Conservation (phyloP, 2,329 filamentous ascomycete species). For the Cladosporium sp. region DNA sequence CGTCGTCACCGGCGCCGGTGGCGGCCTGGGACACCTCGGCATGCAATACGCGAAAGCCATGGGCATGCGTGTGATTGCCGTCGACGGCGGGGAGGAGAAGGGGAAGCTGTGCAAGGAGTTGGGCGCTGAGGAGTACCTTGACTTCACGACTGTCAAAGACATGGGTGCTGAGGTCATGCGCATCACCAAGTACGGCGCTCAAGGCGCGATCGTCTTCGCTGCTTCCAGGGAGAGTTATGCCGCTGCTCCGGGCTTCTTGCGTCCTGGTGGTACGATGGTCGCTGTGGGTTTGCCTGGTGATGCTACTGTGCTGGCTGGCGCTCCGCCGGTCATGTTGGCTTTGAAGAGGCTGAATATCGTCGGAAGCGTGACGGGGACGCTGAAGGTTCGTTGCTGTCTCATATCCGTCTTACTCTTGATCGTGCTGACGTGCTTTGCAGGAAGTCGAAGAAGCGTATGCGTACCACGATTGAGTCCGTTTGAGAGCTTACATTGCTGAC, state of each 20-base stretch:
- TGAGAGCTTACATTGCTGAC: no score
- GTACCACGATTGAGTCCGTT: not conserved
- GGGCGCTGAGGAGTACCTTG: slow-evolving; percentile 36
- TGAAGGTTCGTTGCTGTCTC: slow-evolving; percentile 28
- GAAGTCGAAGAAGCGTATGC: slow-evolving; percentile 42
- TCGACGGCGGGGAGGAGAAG: slow-evolving; percentile 37
- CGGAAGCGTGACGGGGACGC: slow-evolving; percentile 39
- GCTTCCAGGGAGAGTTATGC: slow-evolving; percentile 36
- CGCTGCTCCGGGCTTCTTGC: slow-evolving; percentile 29
- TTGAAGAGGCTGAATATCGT: slow-evolving; percentile 41
- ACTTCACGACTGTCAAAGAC: slow-evolving; percentile 33
- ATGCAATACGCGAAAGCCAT: slow-evolving; percentile 32
- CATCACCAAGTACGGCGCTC: slow-evolving; percentile 36
- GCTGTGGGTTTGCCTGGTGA: slow-evolving; percentile 35
- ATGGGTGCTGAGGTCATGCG: slow-evolving; percentile 32
- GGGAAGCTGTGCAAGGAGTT: slow-evolving; percentile 34
- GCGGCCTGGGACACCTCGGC: slow-evolving; percentile 28
- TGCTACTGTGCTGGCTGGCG: slow-evolving; percentile 33
- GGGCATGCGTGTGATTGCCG: slow-evolving; percentile 36
- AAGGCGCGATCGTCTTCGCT: slow-evolving; percentile 36
- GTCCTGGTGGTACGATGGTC: slow-evolving; percentile 36
- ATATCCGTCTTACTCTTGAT: not conserved
- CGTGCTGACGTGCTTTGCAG: slow-evolving; percentile 13
- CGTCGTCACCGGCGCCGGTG: slow-evolving; percentile 36
- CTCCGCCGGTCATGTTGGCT: slow-evolving; percentile 36